Base-by-base conservation (phyloP, 768 basidiomycete species). In the Pleurotus salmoneostramineus region DNA sequence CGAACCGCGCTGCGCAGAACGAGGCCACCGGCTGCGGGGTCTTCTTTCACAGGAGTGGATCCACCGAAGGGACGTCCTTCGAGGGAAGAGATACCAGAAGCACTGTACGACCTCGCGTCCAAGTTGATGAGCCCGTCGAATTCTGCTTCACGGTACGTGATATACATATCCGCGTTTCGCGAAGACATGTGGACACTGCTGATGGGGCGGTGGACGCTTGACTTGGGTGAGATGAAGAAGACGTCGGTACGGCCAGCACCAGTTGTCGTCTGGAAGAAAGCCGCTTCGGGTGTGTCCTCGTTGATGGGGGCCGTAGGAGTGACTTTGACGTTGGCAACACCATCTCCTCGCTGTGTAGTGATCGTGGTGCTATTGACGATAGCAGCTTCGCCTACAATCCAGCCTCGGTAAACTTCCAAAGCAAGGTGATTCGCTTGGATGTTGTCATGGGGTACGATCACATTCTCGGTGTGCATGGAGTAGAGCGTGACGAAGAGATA, bases 311-410 rank as follows among this genome's bases (percentile, higher is more conserved):
- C 60, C 32, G 70, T 65, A 15, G 83, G 82, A 60, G 76, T 70
- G 21, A 79, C 74, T 59, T 75, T 77, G 56, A 84, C 71, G 64
- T 82, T 80, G 42, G 77, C 64, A 36, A 77, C 66, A 12, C 80
- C 82, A 60, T 78, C 74, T 12, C 83, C 81, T 27, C 76, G 74
- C 70, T 82, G 80, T 1, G 81, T 83, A 11, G 63, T 69, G 60
- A 85, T 68, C 15, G 65, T 62, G 3, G 78, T 74, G 56, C 66
- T 66, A 33, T 77, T 69, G 15, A 74, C 71, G 61, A 82, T 69
- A n/a, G 78, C 67, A 43, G 77, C 76, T 52, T 82, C 81, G 27
- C 85, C 84, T n/a, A 83, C 82, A 50, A 86, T 77, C 78, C 81
- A 86, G 21, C 83, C 85, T 43, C 78, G 70, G 62, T 67, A 76